Evolutionary conservation across 2,329 filamentous ascomycete species (phyloP), one percentile per base, ranked within the genome.

Genomic region (Seiridium unicorne): DNA sequence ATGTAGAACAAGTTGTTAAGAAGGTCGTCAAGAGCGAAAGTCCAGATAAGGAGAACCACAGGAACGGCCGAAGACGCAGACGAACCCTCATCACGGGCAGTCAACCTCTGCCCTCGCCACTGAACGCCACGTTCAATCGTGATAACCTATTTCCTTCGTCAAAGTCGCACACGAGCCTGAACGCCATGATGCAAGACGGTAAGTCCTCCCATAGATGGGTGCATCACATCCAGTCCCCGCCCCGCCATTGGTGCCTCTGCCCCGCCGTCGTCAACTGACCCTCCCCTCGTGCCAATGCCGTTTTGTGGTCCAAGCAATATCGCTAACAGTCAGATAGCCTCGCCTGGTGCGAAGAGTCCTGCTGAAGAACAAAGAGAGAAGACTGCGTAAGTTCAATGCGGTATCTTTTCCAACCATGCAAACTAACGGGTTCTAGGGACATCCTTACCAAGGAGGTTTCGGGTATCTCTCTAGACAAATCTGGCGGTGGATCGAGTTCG

Each of bases 1-100:
- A 99, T 69, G 95, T 99, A 55, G 95, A 99, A 80, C 92, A 98
- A 76, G 98, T 98, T 64, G 95, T 99, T 61, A 94, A 97, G 77
- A 93, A 91, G 62, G 94, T 96, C 64, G 94, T 99, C 59, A 94
- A 97, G 76, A 91, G 88, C 63, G 91, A 95, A 55, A 70, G 78
- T 58, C 72, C 69, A 60, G 89, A 90, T 62, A 95, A 95, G 75
- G 92, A 96, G 73, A 93, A 93, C 73, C 93, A 96, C 72, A 86
- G 93, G 66, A 98, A 97, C 75, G 94, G 95, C 57, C 86, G 95
- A 63, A 85, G 95, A 75, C 87, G 95, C 75, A 85, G 95, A 74
- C 85, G 95, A 70, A 99, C 95, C 2, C 84, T 99, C 62, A 98
- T 99, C 73, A 98, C 95, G 2, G 95, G 95, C 73, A 97, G 93